Conservation (phyloP, 495 filamentous ascomycete genomes). For the Penicillium salamii region DNA sequence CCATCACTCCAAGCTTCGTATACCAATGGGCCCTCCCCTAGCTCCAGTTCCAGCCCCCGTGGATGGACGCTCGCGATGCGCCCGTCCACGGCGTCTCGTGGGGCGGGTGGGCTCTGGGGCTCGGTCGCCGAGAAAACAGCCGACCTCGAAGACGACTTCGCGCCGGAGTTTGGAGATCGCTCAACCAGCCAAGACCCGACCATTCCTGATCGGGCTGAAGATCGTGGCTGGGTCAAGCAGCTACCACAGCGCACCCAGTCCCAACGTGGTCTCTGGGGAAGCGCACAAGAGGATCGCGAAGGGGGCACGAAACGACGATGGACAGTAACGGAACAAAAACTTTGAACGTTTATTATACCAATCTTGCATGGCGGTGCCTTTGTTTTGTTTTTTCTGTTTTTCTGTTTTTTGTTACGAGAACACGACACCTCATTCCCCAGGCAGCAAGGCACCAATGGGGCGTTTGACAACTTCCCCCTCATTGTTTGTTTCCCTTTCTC, state of each 20-base stretch:
- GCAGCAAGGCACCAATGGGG: slow-evolving; percentile 11
- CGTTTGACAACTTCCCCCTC: slow-evolving; percentile 12
- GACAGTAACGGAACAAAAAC: slow-evolving; percentile 43
- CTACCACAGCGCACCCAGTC: slow-evolving; percentile 34
- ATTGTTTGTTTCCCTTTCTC: slow-evolving; percentile 7
- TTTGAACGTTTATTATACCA: slow-evolving; percentile 26
- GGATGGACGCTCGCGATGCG: slow-evolving; percentile 25
- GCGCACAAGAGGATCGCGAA: slow-evolving; percentile 35
- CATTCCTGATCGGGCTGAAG: slow-evolving; percentile 5
- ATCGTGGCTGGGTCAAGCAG: slow-evolving; percentile 21
- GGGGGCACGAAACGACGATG: slow-evolving; percentile 35
- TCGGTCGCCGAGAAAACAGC: slow-evolving; percentile 20
- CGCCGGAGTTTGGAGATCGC: slow-evolving; percentile 37
- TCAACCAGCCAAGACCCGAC: slow-evolving; percentile 16
- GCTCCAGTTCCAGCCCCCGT: slow-evolving; percentile 17
- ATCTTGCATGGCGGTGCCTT: slow-evolving; percentile 22
- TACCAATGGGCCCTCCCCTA: slow-evolving; percentile 22
- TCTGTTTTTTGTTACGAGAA: background rate
- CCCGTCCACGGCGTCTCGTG: slow-evolving; percentile 21
- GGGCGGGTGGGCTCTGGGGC: slow-evolving; percentile 34
- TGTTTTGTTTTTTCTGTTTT: background rate
- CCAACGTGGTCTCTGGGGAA: slow-evolving; percentile 45
- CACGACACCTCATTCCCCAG: slow-evolving; percentile 7
- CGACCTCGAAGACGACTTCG: slow-evolving; percentile 29
- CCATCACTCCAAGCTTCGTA: slow-evolving; percentile 26